phyloP scores from a whole-genome alignment of 192 early-diverging fungal species.

The Phlyctochytrium planicorne region DNA sequence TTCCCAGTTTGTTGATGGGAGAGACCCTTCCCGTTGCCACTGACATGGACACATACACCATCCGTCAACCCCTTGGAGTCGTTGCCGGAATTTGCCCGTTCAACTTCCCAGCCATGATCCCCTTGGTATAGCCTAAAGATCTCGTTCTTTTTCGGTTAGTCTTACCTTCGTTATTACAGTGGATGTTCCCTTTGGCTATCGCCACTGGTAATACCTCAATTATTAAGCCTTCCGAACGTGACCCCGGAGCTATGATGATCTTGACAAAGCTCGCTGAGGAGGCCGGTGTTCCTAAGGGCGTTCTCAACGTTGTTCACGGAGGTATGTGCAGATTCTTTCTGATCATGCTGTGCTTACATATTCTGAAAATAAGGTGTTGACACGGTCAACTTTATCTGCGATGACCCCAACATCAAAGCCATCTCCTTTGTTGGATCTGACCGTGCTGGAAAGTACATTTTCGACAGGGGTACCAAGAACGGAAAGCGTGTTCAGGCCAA shows the following conservation, averaged over 20 bases:
- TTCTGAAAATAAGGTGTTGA: constrained; percentile 44
- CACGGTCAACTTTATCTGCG: constrained; percentile 89
- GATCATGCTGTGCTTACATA: neutral
- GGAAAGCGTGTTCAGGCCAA: constrained; percentile 98
- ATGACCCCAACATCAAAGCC: constrained; percentile 79
- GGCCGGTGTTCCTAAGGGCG: constrained; percentile 87
- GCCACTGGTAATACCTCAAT: constrained; percentile 89
- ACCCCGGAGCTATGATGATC: constrained; percentile 90
- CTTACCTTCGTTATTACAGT: too few species aligned
- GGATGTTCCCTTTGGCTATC: constrained; percentile 96
- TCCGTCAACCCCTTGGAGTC: constrained; percentile 89
- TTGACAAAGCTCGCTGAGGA: constrained; percentile 83
- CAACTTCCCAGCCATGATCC: constrained; percentile 95
- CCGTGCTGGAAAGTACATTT: constrained; percentile 85
- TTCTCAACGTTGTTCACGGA: constrained; percentile 92
- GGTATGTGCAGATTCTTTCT: constrained; percentile 30
- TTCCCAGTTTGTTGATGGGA: constrained; percentile 82
- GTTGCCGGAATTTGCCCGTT: constrained; percentile 93
- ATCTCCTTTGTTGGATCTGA: constrained; percentile 95
- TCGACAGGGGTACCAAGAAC: constrained; percentile 77
- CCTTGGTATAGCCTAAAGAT: neutral
- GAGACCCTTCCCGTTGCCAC: constrained; percentile 76
- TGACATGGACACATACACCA: constrained; percentile 96
- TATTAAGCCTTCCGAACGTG: constrained; percentile 92
- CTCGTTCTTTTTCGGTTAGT: constrained; percentile 47